These are phyloP conservation scores for Paecilomyces sp. DNA, from an alignment of 2,329 filamentous ascomycete species.

Conservation along the genomic window DNA sequence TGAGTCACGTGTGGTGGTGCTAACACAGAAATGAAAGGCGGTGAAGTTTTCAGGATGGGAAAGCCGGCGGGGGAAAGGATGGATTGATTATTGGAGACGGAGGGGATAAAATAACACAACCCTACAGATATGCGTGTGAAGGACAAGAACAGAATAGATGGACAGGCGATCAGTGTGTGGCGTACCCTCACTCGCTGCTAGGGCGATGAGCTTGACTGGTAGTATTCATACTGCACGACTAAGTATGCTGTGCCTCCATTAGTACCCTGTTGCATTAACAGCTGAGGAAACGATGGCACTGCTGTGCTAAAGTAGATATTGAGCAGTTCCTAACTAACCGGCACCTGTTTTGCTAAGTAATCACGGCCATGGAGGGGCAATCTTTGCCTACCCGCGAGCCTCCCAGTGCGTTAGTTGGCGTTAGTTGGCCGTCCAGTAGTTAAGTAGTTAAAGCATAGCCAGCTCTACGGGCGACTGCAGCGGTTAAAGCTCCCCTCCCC, in stretches of 20 bases:
- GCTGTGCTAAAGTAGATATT: neutral
- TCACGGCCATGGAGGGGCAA: neutral
- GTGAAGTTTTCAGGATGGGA: neutral
- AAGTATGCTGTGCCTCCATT: neutral
- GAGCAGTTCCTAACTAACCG: neutral
- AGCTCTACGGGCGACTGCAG: neutral
- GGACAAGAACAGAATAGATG: neutral
- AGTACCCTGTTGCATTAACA: neutral
- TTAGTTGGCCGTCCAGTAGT: too few species aligned
- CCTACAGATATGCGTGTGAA: neutral
- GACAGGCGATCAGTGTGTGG: neutral
- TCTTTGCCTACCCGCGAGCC: neutral
- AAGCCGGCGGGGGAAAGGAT: too few species aligned
- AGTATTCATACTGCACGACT: neutral
- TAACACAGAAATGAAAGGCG: conserved; percentile 9
- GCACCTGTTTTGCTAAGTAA: neutral
- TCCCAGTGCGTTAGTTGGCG: neutral
- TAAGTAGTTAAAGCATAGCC: too few species aligned
- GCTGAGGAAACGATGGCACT: too few species aligned
- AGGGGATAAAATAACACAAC: neutral
- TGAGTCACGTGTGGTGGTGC: conserved; percentile 17
- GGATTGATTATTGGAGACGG: neutral
- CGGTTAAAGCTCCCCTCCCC: neutral
- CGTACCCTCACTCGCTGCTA: neutral
- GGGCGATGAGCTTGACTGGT: neutral